A percentile compares a stretch with the other conserved stretches of the same genome.
Conservation (phyloP, 108 stramenopile genomes). For the Seminavis robusta region DNA sequence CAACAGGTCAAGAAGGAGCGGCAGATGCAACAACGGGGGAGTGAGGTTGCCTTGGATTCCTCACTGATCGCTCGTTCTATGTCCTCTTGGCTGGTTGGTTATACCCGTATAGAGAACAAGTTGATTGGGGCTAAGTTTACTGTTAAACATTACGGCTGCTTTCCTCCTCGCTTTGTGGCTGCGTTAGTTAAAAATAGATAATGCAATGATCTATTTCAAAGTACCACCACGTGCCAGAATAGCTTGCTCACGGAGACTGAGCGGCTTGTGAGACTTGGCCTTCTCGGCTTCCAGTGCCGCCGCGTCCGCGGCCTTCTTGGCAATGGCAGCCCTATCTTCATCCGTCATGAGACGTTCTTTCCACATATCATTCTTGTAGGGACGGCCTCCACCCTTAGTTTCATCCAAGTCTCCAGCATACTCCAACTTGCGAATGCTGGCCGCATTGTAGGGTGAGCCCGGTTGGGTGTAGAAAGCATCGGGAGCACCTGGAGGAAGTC, state of each 20-base stretch:
- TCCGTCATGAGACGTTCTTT: constrained; percentile 75
- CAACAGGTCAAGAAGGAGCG: too few relatives aligned
- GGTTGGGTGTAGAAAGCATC: constrained; percentile 94
- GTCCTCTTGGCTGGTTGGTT: too few relatives aligned
- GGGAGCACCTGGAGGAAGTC: constrained; percentile 65
- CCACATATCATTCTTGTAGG: constrained; percentile 88
- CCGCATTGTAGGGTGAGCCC: constrained; percentile 88
- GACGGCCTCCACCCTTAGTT: constrained; percentile 71
- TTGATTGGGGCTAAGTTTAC: too few relatives aligned
- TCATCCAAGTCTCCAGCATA: constrained; percentile 78
- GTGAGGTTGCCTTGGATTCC: too few relatives aligned
- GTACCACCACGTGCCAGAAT: constrained; percentile 56
- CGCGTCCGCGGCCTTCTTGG: constrained; percentile 19
- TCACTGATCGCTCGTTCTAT: too few relatives aligned
- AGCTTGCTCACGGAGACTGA: constrained; percentile 39
- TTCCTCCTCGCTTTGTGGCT: too few relatives aligned
- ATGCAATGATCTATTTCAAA: too few relatives aligned
- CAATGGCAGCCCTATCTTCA: constrained; percentile 63
- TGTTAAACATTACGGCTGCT: too few relatives aligned
- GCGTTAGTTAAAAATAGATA: too few relatives aligned
- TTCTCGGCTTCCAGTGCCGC: constrained; percentile 6
- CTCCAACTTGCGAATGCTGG: constrained; percentile 55
- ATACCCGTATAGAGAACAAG: too few relatives aligned
- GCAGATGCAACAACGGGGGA: too few relatives aligned
- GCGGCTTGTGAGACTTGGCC: constrained; percentile 8